Evolutionary conservation across 2,329 filamentous ascomycete genomes (phyloP).

Genomic region (Grosmannia serpens): DNA sequence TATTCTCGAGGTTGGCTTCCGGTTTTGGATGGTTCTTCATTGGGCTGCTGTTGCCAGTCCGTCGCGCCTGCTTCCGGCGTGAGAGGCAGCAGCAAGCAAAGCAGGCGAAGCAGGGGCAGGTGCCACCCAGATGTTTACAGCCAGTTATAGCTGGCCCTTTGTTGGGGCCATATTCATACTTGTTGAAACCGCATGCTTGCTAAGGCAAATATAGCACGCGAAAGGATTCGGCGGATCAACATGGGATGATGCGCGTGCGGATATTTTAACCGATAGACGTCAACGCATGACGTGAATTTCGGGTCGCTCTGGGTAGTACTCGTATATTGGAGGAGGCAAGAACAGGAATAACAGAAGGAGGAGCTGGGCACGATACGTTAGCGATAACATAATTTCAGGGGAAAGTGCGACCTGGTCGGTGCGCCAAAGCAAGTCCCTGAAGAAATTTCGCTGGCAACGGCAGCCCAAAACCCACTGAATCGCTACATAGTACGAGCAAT

Average conservation of each 20-base stretch:
- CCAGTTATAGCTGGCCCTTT: not conserved
- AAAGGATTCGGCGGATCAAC: not conserved
- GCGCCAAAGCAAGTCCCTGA: not conserved
- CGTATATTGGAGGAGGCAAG: not conserved
- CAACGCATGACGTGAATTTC: not conserved
- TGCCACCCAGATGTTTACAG: not conserved
- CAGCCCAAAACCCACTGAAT: not conserved
- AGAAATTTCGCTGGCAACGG: not conserved
- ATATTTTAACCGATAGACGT: not conserved
- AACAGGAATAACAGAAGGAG: not conserved
- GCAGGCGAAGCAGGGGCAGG: not conserved
- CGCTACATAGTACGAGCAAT: no score
- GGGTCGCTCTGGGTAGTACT: not conserved
- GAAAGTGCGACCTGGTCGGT: constrained; percentile 6
- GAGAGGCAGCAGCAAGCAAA: not conserved
- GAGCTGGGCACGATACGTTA: not conserved
- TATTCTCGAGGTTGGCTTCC: not conserved
- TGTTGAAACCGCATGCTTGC: not conserved
- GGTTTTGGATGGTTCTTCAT: not conserved
- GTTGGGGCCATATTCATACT: not conserved
- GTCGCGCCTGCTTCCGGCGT: not conserved
- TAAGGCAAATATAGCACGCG: not conserved
- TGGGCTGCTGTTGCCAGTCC: not conserved
- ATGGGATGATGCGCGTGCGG: not conserved
- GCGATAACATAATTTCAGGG: not conserved